Base-by-base conservation (phyloP, 2,329 filamentous ascomycete genomes). In the Xylaria digitata region DNA sequence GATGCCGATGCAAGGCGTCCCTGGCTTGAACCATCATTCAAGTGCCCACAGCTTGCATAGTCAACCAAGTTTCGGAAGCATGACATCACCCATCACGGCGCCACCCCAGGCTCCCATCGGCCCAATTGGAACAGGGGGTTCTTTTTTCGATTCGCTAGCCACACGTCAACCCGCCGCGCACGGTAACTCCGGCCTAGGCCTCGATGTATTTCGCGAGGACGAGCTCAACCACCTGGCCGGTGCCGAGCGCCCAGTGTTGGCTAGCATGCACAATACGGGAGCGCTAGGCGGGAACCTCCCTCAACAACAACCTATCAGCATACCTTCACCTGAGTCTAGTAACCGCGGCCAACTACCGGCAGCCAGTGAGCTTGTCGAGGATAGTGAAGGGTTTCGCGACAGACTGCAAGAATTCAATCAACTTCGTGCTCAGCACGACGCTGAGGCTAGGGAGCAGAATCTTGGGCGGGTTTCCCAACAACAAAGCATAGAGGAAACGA, bases 1-100 rank as follows among this genome's bases (percentile, higher is more conserved):
- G 77, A 90, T 92, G 77, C 90, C 90, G 62, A 85, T 91, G 73
- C 87, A 85, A 60, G 83, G 83, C 52, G 82, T 85, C 63, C 75
- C 83, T 62, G 75, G 82, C 66, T 85, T 98, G 8, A 94, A 98
- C 74, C 96, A 98, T 76, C 94, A 98, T 76, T 94, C 93, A 0
- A 98, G 95, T 76, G 93, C 93, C 8, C 95, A 98, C 73, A 98
- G 95, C 76, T 86, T 99, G 66, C 96, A 99, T 76, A 97, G 94
- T 77, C 96, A 99, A 80, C 95, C 95, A 23, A 98, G 95, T 80
- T 97, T 96, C 77, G 93, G 95, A 19, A 97, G 92, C 80, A 96
- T 99, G 71, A 90, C 93, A 2, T 96, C 94, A n/a, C 94, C 94
- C 1, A 88, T 91, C 65, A 89, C 88, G 11, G 89, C 84, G 73